A percentile compares a stretch with the other conserved stretches of the same genome.
These are phyloP conservation scores for Aspergillus sclerotiicarbonarius DNA, from an alignment of 495 filamentous ascomycete species.

Conservation along the genomic window DNA sequence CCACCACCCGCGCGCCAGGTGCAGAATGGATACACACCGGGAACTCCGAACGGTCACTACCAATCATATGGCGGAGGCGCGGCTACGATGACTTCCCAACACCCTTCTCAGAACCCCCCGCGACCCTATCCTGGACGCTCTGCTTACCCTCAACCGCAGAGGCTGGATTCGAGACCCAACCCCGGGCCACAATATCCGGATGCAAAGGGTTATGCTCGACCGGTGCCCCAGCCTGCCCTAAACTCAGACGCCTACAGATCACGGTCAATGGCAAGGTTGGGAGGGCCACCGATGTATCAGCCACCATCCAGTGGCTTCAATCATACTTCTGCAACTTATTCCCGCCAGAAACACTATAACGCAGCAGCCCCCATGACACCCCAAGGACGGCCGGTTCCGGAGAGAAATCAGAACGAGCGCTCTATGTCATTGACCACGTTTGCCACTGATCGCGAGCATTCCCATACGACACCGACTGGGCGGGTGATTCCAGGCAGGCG, in stretches of 20 bases:
- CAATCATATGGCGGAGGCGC: constrained; percentile 50
- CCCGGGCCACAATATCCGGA: constrained; percentile 56
- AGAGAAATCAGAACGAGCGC: constrained; percentile 79
- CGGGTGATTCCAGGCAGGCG: constrained; percentile 73
- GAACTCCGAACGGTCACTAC: constrained; percentile 42
- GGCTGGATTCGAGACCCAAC: constrained; percentile 65
- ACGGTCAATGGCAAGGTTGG: constrained; percentile 79
- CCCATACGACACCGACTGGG: constrained; percentile 82
- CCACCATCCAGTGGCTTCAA: constrained; percentile 64
- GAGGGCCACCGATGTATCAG: constrained; percentile 64
- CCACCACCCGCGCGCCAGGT: constrained; percentile 62
- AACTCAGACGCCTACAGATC: constrained; percentile 86
- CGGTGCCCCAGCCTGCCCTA: constrained; percentile 63
- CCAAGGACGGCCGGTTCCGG: constrained; percentile 85
- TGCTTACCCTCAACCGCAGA: constrained; percentile 66
- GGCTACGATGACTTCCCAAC: constrained; percentile 49
- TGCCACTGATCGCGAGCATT: constrained; percentile 69
- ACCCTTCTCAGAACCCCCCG: constrained; percentile 62
- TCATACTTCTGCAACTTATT: constrained; percentile 65
- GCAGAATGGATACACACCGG: constrained; percentile 49
- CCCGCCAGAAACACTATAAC: constrained; percentile 73
- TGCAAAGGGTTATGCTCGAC: constrained; percentile 46
- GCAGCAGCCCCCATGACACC: constrained; percentile 69
- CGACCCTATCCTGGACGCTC: constrained; percentile 59
- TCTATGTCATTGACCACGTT: constrained; percentile 96